Evolutionary conservation across 306 rosid species (phyloP).

Genomic region (Hippophae tibetana): DNA sequence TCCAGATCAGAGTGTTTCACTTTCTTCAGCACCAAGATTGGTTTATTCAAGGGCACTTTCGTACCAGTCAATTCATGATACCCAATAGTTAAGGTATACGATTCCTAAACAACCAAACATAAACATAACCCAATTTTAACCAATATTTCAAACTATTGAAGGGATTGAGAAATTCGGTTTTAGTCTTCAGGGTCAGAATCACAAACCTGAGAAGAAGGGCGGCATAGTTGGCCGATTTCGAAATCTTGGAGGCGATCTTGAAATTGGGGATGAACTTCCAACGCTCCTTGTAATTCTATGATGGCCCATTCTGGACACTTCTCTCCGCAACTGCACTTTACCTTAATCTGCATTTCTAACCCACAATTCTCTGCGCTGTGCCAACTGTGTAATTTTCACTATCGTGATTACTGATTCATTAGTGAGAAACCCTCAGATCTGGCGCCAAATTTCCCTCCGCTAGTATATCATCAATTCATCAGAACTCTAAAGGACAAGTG

Average conservation of each 20-base stretch:
- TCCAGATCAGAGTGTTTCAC: constrained; percentile 22
- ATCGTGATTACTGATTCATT: too few species aligned
- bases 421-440: neutral
- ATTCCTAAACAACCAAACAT: constrained; percentile 27
- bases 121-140: neutral
- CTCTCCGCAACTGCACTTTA: constrained; percentile 56
- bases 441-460: neutral
- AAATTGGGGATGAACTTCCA: constrained; percentile 54
- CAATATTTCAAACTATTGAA: neutral
- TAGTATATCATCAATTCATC: neutral
- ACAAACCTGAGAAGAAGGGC: constrained; percentile 58
- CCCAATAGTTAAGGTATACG: constrained; percentile 68
- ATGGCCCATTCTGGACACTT: constrained; percentile 72
- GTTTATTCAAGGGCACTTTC: constrained; percentile 69
- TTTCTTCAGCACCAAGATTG: constrained; percentile 69
- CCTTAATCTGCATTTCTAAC: constrained; percentile 49
- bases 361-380: neutral
- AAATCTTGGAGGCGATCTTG: constrained; percentile 51
- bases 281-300: constrained; percentile 62
- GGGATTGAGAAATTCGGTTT: neutral
- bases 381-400: neutral
- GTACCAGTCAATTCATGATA: constrained; percentile 85
- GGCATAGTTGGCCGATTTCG: constrained; percentile 61
- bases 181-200: neutral
- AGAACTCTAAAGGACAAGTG: neutral